phyloP scores from a whole-genome alignment of 2,329 filamentous ascomycete genomes.

The Ophiostoma triangulosporum region DNA sequence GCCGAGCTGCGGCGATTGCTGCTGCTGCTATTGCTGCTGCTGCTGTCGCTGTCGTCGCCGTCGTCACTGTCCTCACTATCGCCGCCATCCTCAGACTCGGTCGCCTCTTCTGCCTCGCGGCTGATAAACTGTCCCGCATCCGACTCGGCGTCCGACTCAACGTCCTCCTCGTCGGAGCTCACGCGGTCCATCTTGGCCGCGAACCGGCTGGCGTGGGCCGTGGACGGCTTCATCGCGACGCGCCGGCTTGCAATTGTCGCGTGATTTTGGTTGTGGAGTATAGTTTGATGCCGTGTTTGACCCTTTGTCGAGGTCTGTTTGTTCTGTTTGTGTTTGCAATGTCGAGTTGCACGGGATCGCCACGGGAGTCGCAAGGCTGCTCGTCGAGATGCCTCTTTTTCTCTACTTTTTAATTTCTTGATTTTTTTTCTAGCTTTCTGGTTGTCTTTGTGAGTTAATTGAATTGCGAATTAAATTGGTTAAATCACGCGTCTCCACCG shows the following conservation, averaged over 20 bases:
- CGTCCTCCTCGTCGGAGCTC: background rate
- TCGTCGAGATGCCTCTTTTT: too few species aligned
- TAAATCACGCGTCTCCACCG: too few species aligned
- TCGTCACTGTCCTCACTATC: constrained; percentile 2
- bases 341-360: too few species aligned
- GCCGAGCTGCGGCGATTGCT: too few species aligned
- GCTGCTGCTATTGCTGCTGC: too few species aligned
- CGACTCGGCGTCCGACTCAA: background rate
- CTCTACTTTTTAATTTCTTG: too few species aligned
- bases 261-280: background rate
- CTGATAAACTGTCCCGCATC: background rate
- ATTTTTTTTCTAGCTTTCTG: too few species aligned
- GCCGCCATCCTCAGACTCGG: background rate
- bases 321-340: too few species aligned
- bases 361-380: too few species aligned
- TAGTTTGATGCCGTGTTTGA: too few species aligned
- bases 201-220: background rate
- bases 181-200: background rate
- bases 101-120: background rate
- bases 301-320: background rate
- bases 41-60: background rate
- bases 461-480: too few species aligned
- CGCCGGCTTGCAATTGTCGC: background rate
- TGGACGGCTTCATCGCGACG: background rate
- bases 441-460: too few species aligned